Conservation (phyloP, 2,329 filamentous ascomycete species). For the Pseudogymnoascus sp. region DNA sequence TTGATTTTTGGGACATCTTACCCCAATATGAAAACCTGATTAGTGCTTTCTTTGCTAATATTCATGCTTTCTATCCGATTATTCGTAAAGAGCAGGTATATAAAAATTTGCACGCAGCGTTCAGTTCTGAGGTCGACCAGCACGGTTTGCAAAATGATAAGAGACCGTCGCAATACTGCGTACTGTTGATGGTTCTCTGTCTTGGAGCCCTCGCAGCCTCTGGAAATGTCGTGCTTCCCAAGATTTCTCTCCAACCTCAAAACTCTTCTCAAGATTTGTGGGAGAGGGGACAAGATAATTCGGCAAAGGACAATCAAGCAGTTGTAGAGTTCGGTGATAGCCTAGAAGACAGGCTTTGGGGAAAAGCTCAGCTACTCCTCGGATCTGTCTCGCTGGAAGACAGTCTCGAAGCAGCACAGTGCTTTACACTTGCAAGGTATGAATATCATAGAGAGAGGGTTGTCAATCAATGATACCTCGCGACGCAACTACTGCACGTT, state of each 20-base stretch:
- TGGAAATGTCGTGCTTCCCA: conserved; percentile 8
- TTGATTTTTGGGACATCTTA: not conserved
- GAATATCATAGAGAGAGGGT: not conserved
- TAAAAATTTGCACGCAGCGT: not conserved
- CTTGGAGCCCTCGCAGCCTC: conserved; percentile 14
- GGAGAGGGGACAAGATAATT: not conserved
- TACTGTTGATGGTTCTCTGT: conserved; percentile 17
- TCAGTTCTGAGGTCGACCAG: not conserved
- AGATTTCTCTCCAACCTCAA: not conserved
- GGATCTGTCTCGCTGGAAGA: conserved; percentile 19
- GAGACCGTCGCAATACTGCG: conserved; percentile 11
- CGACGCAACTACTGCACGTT: not conserved
- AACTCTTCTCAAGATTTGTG: not conserved
- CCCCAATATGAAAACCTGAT: not conserved
- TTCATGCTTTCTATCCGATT: conserved; percentile 23
- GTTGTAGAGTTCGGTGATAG: not conserved
- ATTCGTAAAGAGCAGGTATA: not conserved
- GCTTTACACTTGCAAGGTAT: conserved; percentile 25
- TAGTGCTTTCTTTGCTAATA: conserved; percentile 19
- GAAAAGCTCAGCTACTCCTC: conserved; percentile 20
- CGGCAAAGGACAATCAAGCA: not conserved
- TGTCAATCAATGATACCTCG: not conserved
- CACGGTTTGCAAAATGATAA: not conserved
- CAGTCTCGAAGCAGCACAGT: conserved; percentile 22
- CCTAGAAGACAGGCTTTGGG: conserved; percentile 9